phyloP scores from a whole-genome alignment of 306 rosid species.

The Vachellia pachyceras region DNA sequence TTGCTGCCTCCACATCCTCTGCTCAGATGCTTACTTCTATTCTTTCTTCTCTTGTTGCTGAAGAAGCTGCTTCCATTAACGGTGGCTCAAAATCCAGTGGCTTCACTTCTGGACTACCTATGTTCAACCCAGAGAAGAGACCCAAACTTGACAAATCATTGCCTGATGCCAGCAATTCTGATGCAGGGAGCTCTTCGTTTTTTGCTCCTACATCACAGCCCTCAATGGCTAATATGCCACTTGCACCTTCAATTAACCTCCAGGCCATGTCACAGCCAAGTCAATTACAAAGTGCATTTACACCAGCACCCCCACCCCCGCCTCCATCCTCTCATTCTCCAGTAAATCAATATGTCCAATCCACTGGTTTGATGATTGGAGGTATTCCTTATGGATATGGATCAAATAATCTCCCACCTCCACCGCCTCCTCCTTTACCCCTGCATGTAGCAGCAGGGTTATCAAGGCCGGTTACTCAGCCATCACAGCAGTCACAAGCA shows the following conservation, averaged over 20 bases:
- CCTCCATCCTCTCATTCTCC: constrained; percentile 49
- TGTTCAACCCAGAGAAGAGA: constrained; percentile 65
- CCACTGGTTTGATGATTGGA: constrained; percentile 55
- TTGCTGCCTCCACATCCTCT: constrained; percentile 76
- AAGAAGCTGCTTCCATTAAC: constrained; percentile 73
- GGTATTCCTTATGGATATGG: constrained; percentile 62
- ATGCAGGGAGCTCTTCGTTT: constrained; percentile 46
- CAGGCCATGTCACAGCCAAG: constrained; percentile 55
- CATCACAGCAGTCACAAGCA: constrained; percentile 55
- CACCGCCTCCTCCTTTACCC: constrained; percentile 73
- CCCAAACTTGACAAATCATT: constrained; percentile 64
- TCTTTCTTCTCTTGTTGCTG: constrained; percentile 77
- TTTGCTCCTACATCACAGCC: constrained; percentile 51
- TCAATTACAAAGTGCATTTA: constrained; percentile 55
- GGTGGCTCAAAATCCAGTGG: constrained; percentile 51
- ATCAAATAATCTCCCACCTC: constrained; percentile 60
- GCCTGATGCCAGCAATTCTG: constrained; percentile 57
- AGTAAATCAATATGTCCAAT: constrained; percentile 54
- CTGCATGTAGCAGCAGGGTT: constrained; percentile 59
- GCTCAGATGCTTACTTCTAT: constrained; percentile 80
- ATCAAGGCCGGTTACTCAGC: constrained; percentile 57
- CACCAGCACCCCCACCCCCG: constrained; percentile 41
- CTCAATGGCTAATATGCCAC: constrained; percentile 43
- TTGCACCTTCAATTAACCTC: constrained; percentile 44
- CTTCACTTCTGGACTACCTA: constrained; percentile 50